Conservation (phyloP, 1,284 basidiomycete genomes). For the Hypsizygus ulmarius region DNA sequence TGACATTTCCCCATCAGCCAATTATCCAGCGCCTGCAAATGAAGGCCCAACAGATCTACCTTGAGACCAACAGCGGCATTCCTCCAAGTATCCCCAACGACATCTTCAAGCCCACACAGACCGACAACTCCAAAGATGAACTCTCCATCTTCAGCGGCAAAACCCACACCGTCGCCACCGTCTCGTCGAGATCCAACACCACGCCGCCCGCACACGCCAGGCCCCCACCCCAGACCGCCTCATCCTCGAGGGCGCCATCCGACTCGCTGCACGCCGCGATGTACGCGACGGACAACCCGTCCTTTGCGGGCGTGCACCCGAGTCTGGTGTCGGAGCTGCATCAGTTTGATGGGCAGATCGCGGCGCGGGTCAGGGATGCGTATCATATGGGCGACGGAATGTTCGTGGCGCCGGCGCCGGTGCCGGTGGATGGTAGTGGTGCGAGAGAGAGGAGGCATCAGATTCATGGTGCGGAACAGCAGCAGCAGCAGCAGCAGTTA, state of each 20-base stretch:
- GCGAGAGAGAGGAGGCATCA: constrained; percentile 16
- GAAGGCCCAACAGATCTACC: constrained; percentile 57
- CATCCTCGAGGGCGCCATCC: constrained; percentile 22
- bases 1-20: constrained; percentile 39
- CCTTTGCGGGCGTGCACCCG: constrained; percentile 53
- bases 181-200: constrained; percentile 29
- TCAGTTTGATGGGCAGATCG: constrained; percentile 56
- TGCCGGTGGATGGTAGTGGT: constrained; percentile 17
- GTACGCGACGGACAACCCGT: constrained; percentile 32
- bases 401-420: constrained; percentile 28
- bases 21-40: constrained; percentile 56
- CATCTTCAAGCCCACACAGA: constrained; percentile 52
- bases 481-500: constrained; percentile 21
- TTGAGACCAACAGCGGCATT: constrained; percentile 44
- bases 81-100: constrained; percentile 46
- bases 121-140: constrained; percentile 53
- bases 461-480: constrained; percentile 11
- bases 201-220: constrained; percentile 15
- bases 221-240: constrained; percentile 8
- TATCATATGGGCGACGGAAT: constrained; percentile 36
- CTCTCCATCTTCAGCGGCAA: constrained; percentile 71
- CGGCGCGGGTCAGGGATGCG: constrained; percentile 51
- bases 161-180: constrained; percentile 52
- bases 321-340: constrained; percentile 57
- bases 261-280: constrained; percentile 30